Conservation (phyloP, 2,329 filamentous ascomycete species). For the Colletotrichum costaricense region DNA sequence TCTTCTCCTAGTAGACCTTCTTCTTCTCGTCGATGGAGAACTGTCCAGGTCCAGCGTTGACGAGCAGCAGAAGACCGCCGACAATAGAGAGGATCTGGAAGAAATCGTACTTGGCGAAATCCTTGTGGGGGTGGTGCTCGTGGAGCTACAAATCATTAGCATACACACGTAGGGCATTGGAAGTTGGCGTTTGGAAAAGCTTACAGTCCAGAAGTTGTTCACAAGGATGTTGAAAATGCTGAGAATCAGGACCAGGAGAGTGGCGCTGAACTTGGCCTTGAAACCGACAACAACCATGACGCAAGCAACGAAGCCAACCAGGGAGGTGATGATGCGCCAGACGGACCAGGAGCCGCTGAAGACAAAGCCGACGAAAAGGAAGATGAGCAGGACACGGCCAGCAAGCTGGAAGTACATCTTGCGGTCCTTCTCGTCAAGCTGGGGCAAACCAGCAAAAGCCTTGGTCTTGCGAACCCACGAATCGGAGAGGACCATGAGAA, state of each 20-base stretch:
- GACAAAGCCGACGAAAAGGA: constrained; percentile 96
- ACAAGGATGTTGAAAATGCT: constrained; percentile 97
- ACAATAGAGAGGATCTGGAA: constrained; percentile 99
- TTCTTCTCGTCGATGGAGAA: constrained; percentile 99
- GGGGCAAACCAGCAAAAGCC: constrained; percentile 92
- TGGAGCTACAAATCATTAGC: constrained; percentile 73
- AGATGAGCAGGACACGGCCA: constrained; percentile 93
- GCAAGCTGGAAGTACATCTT: constrained; percentile 99
- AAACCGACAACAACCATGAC: constrained; percentile 99
- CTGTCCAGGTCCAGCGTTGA: constrained; percentile 98
- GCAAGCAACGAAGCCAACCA: constrained; percentile 89
- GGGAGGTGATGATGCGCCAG: constrained; percentile 85
- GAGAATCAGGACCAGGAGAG: constrained; percentile 92
- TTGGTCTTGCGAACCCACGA: constrained; percentile 98
- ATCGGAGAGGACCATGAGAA: constrained; percentile 98
- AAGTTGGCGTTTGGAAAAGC: constrained; percentile 48
- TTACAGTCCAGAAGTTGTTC: constrained; percentile 99
- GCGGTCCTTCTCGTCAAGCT: constrained; percentile 98
- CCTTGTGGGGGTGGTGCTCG: constrained; percentile 98
- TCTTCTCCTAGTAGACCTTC: constrained; percentile 86
- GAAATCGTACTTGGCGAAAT: constrained; percentile 99
- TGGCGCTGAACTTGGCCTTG: constrained; percentile 99
- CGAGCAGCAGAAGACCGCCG: constrained; percentile 92
- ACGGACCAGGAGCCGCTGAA: constrained; percentile 94
- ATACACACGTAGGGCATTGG: background rate